Conservation (phyloP, 768 basidiomycete species). For the Agaricus subrufescens region DNA sequence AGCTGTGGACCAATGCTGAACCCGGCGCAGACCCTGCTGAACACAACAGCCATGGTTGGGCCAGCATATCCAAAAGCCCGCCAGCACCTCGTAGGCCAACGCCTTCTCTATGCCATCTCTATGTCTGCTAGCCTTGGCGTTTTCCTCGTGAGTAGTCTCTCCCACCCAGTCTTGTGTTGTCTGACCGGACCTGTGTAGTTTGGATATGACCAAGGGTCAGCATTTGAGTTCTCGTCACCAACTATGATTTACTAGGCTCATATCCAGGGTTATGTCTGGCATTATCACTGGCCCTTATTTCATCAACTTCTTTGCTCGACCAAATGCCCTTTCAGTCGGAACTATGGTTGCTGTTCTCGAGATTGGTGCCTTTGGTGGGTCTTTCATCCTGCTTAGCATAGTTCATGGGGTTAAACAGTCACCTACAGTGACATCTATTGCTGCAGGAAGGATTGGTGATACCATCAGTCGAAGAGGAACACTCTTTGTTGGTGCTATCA, state of each 20-base stretch:
- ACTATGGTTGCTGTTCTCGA: constrained; percentile 92
- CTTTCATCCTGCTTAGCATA: neutral
- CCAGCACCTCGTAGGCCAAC: constrained; percentile 60
- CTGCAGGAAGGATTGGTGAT: constrained; percentile 77
- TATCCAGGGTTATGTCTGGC: constrained; percentile 69
- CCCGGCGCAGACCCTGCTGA: neutral
- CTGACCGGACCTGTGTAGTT: constrained; percentile 36
- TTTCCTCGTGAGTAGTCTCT: constrained; percentile 53
- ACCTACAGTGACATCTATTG: constrained; percentile 64
- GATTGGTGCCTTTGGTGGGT: constrained; percentile 77
- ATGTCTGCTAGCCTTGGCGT: constrained; percentile 75
- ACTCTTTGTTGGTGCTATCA: constrained; percentile 64
- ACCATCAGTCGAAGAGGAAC: constrained; percentile 71
- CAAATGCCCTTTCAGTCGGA: constrained; percentile 62
- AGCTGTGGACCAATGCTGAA: no score
- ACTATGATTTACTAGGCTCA: constrained; percentile 8
- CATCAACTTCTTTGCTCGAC: constrained; percentile 68
- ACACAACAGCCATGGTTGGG: constrained; percentile 13
- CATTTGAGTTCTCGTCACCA: neutral
- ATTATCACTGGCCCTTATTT: constrained; percentile 84
- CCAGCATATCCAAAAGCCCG: constrained; percentile 28
- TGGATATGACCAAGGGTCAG: constrained; percentile 77
- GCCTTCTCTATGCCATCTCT: constrained; percentile 66
- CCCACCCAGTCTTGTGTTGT: constrained; percentile 2
- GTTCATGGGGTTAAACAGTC: neutral